A percentile compares a stretch with the other conserved stretches of the same genome.
phyloP scores from a whole-genome alignment of 352 stramenopile genomes.

The Phytophthora hybrid region DNA sequence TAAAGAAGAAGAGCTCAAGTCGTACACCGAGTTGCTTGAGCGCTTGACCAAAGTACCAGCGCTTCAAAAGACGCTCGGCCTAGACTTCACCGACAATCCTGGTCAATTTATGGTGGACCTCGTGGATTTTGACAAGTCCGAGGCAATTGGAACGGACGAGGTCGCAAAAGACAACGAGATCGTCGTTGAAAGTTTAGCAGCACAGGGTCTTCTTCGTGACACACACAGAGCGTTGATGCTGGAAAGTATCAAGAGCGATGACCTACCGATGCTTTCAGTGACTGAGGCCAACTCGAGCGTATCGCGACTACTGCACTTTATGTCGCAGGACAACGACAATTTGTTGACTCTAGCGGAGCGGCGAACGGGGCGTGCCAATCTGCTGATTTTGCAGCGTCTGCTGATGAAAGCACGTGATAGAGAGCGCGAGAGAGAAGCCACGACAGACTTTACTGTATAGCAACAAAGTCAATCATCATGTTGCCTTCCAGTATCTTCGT shows the following conservation, averaged over 20 bases:
- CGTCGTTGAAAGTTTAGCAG: constrained; percentile 64
- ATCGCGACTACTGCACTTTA: constrained; percentile 59
- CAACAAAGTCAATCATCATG: constrained; percentile 1
- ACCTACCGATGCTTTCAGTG: constrained; percentile 44
- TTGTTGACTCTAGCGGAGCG: constrained; percentile 47
- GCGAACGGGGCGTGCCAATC: constrained; percentile 50
- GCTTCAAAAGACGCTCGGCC: constrained; percentile 46
- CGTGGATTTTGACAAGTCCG: constrained; percentile 52
- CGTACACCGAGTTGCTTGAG: constrained; percentile 39
- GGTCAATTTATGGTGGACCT: constrained; percentile 50
- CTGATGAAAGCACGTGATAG: constrained; percentile 57
- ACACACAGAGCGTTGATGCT: constrained; percentile 38
- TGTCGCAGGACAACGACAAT: constrained; percentile 47
- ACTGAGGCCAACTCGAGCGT: constrained; percentile 50
- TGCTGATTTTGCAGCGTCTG: constrained; percentile 62
- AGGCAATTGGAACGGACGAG: constrained; percentile 38
- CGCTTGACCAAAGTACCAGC: constrained; percentile 31
- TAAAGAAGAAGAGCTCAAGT: constrained; percentile 31
- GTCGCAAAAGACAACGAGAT: constrained; percentile 69
- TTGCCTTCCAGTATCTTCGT: not conserved
- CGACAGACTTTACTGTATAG: constrained; percentile 58
- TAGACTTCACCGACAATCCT: constrained; percentile 36
- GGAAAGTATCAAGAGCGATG: constrained; percentile 39
- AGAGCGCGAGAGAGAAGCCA: constrained; percentile 44
- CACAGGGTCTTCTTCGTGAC: constrained; percentile 63